These are phyloP conservation scores for Kurtzmaniella natalensis DNA, from an alignment of 1,139 yeast genomes.

Conservation along the genomic window DNA sequence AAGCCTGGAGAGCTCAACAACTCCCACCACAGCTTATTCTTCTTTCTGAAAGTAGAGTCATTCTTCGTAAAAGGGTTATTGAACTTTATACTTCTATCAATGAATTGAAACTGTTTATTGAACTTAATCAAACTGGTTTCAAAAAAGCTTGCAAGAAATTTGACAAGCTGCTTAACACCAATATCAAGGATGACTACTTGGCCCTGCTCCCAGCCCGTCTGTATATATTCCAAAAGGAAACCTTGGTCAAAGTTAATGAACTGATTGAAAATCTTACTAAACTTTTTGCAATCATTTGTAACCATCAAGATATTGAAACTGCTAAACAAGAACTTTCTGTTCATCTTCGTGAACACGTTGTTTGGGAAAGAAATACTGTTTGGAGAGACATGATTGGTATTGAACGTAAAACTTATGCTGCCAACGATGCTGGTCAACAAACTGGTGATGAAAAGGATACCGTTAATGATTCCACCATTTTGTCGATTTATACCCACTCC, in stretches of 20 bases:
- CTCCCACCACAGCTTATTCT: constrained; percentile 40
- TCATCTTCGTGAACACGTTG: constrained; percentile 65
- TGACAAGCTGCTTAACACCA: constrained; percentile 54
- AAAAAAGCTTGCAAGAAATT: constrained; percentile 73
- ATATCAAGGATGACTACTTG: constrained; percentile 36
- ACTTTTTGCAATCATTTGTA: constrained; percentile 40
- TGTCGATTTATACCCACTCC: constrained; percentile 36
- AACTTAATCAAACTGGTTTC: constrained; percentile 82
- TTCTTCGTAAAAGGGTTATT: constrained; percentile 52
- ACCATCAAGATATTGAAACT: constrained; percentile 38
- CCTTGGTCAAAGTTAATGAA: constrained; percentile 43
- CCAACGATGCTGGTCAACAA: constrained; percentile 17
- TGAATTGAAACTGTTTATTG: constrained; percentile 63
- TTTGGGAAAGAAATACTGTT: constrained; percentile 70
- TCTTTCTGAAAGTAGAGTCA: constrained; percentile 43
- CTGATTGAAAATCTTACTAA: constrained; percentile 33
- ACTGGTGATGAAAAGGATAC: constrained; percentile 10
- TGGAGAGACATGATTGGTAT: constrained; percentile 84
- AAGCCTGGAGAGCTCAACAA: constrained; percentile 30
- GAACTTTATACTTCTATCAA: constrained; percentile 57
- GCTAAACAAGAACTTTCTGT: constrained; percentile 52
- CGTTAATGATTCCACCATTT: constrained; percentile 13
- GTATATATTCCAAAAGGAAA: constrained; percentile 31
- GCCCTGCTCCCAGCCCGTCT: constrained; percentile 26
- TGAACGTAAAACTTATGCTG: constrained; percentile 59